Conservation (phyloP, 768 basidiomycete genomes). For the Mycena alexandri region DNA sequence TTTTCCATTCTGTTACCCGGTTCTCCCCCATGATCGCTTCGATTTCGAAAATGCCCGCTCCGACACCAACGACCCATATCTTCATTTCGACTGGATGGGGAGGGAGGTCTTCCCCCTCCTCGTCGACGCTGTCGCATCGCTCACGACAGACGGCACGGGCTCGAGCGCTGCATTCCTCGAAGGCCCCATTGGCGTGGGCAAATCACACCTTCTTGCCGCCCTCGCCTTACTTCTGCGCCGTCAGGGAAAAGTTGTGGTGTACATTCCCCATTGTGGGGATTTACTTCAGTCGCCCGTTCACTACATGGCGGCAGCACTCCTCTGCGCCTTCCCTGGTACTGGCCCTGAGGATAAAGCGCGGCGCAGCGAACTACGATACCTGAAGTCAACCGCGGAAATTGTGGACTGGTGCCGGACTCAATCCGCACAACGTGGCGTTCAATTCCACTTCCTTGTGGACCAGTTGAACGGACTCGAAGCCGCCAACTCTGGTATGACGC, state of each 20-base stretch:
- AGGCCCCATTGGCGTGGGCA: constrained; percentile 9
- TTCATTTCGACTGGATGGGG: constrained; percentile 4
- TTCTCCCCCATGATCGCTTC: constrained; percentile 1
- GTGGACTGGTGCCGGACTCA: background rate
- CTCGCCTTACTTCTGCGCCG: background rate
- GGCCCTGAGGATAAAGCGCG: background rate
- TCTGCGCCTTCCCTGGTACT: background rate
- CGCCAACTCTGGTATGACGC: background rate
- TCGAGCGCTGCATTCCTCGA: background rate
- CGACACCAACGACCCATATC: background rate
- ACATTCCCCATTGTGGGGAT: constrained; percentile 3
- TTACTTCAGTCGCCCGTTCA: background rate
- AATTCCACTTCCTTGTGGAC: constrained; percentile 5
- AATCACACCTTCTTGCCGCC: constrained; percentile 5
- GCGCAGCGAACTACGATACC: background rate
- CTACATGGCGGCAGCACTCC: background rate
- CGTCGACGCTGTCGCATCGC: background rate
- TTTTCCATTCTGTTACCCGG: background rate
- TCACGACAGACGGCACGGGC: background rate
- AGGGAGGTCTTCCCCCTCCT: background rate
- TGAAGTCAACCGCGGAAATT: background rate
- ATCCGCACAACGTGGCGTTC: background rate
- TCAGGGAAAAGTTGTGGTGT: constrained; percentile 8
- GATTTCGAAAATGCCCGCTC: background rate
- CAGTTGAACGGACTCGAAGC: background rate